A percentile compares a stretch with the other conserved stretches of the same genome.
Evolutionary conservation across 306 rosid species (phyloP).

Genomic region (Dryas octopetala): DNA sequence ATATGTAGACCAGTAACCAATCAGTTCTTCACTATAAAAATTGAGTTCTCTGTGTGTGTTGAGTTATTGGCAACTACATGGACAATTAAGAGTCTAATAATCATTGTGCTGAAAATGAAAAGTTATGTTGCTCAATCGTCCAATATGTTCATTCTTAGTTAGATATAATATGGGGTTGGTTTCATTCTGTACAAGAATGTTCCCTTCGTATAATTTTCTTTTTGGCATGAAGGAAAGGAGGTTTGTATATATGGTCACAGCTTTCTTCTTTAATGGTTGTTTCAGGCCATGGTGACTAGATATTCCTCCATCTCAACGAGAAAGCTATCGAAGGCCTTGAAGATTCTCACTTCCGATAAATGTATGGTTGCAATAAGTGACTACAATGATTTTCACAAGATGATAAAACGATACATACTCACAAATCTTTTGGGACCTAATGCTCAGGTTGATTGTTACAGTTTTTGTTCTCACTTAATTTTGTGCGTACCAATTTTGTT

Average conservation of each 20-base stretch:
- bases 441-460: conserved; percentile 62
- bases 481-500: not conserved
- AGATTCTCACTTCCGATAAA: conserved; percentile 61
- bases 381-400: conserved; percentile 84
- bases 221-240: no score
- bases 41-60: not conserved
- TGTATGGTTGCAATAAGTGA: conserved; percentile 94
- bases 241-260: not conserved
- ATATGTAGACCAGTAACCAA: not conserved
- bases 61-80: not conserved
- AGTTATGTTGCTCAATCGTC: not conserved
- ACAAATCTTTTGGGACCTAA: conserved; percentile 64
- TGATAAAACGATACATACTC: conserved; percentile 58
- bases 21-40: not conserved
- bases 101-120: not conserved
- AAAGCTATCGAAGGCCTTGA: conserved; percentile 71
- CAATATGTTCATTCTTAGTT: not conserved
- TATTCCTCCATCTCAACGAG: conserved; percentile 73
- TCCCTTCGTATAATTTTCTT: not conserved
- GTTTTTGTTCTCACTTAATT: not conserved
- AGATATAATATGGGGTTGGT: not conserved
- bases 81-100: not conserved
- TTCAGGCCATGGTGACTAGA: conserved; percentile 92
- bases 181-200: not conserved
- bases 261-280: not conserved